Conservation (phyloP, 108 stramenopile genomes). For the Craspedostauros australis region DNA sequence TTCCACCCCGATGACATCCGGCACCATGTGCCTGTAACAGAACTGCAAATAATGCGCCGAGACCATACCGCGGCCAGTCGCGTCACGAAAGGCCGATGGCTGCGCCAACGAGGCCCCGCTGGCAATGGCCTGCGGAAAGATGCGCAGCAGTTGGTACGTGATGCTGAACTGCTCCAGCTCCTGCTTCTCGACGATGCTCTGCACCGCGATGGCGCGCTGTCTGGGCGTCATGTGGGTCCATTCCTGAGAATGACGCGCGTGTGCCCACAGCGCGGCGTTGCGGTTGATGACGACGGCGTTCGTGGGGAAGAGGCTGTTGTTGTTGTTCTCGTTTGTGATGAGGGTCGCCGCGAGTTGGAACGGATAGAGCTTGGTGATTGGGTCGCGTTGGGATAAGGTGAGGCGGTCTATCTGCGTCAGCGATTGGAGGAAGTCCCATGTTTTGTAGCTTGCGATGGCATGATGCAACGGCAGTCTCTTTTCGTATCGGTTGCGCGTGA, state of each 20-base stretch:
- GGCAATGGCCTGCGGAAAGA: conserved; percentile 1
- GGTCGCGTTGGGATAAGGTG: conserved; percentile 7
- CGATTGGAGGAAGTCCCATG: conserved; percentile 3
- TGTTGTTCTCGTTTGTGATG: conserved; percentile 1
- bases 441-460: conserved; percentile 21
- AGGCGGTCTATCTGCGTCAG: conserved; percentile 5
- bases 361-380: conserved; percentile 24
- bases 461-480: conserved; percentile 29
- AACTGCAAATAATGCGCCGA: conserved; percentile 3
- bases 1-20: neutral
- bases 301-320: neutral
- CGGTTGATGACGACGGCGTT: neutral
- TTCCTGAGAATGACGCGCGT: conserved; percentile 4
- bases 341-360: conserved; percentile 22
- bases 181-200: conserved; percentile 3
- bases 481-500: conserved; percentile 3
- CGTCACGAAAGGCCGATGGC: neutral
- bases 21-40: too few species aligned
- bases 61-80: conserved; percentile 3
- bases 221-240: conserved; percentile 8
- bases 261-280: conserved; percentile 1
- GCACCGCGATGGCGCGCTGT: conserved; percentile 9
- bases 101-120: neutral
- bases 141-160: conserved; percentile 11
- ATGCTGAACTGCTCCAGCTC: conserved; percentile 4